phyloP scores from a whole-genome alignment of 805 yeast species.

The Yarrowia yakushimensis region DNA sequence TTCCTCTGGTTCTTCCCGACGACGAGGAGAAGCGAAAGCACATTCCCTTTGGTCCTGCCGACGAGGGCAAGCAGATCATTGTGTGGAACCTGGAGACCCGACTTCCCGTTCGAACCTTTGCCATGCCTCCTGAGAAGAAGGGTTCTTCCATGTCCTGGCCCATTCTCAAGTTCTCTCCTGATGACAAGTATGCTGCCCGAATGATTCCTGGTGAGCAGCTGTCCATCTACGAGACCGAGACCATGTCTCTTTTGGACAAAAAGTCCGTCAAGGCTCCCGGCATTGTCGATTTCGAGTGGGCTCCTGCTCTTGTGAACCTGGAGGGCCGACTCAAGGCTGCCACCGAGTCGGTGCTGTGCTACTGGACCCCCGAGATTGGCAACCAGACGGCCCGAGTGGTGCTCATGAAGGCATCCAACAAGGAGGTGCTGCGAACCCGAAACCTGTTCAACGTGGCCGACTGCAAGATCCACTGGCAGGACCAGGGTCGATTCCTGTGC shows the following conservation, averaged over 20 bases:
- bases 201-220: slow-evolving; percentile 83
- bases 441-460: slow-evolving; percentile 92
- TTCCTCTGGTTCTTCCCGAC: slow-evolving; percentile 69
- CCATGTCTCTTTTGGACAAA: slow-evolving; percentile 79
- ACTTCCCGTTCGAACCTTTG: slow-evolving; percentile 82
- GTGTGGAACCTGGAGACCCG: slow-evolving; percentile 89
- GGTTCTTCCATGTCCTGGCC: slow-evolving; percentile 72
- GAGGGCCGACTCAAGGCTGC: slow-evolving; percentile 49
- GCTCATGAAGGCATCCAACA: slow-evolving; percentile 80
- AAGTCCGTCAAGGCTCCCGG: slow-evolving; percentile 80
- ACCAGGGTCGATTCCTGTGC: slow-evolving; percentile 75
- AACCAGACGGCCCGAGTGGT: slow-evolving; percentile 96
- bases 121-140: slow-evolving; percentile 57
- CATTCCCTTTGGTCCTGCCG: slow-evolving; percentile 81
- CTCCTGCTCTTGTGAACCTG: slow-evolving; percentile 79
- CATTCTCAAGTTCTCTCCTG: slow-evolving; percentile 89
- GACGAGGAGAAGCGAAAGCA: slow-evolving; percentile 55
- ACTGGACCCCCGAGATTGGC: slow-evolving; percentile 93
- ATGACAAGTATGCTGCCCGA: slow-evolving; percentile 92
- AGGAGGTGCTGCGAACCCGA: slow-evolving; percentile 79
- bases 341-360: slow-evolving; percentile 60
- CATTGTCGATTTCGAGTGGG: slow-evolving; percentile 87
- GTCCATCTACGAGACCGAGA: slow-evolving; percentile 79
- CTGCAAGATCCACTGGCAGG: slow-evolving; percentile 92
- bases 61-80: slow-evolving; percentile 89